A percentile compares a stretch with the other conserved stretches of the same genome.
phyloP scores from a whole-genome alignment of 2,329 filamentous ascomycete species.

The Nemania sp. region DNA sequence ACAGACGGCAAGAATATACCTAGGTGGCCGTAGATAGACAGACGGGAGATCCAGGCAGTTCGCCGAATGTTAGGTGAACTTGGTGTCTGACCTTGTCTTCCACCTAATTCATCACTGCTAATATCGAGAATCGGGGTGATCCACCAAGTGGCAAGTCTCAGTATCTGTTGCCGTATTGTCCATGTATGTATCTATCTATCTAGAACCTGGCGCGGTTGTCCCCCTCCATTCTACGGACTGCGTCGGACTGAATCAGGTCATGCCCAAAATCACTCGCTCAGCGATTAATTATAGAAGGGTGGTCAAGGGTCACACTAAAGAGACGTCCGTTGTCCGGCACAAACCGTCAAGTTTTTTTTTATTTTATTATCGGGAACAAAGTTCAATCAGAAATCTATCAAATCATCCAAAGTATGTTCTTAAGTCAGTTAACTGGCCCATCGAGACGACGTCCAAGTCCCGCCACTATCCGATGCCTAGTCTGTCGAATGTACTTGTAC shows the following conservation, averaged over 20 bases:
- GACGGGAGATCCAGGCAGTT: no score
- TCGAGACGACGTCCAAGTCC: no score
- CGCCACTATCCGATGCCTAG: no score
- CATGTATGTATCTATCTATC: no score
- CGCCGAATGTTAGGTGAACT: neutral
- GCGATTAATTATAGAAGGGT: conserved; percentile 6
- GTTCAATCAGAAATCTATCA: no score
- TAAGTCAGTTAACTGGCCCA: no score
- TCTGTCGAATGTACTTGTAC: no score
- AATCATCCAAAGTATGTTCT: no score
- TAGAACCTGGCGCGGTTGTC: neutral
- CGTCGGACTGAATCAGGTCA: conserved; percentile 12
- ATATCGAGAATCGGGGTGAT: neutral
- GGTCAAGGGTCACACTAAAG: neutral
- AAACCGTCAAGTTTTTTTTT: neutral
- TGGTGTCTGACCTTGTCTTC: neutral
- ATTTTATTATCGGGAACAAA: no score
- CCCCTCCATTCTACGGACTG: conserved; percentile 14
- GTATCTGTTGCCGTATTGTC: no score
- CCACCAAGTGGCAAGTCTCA: neutral
- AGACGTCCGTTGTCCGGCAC: neutral
- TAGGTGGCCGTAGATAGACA: no score
- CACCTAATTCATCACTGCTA: neutral
- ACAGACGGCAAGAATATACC: no score
- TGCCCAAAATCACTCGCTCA: conserved; percentile 17